Conservation (phyloP, 78 protist genomes). For the Emiliania huxleyi region DNA sequence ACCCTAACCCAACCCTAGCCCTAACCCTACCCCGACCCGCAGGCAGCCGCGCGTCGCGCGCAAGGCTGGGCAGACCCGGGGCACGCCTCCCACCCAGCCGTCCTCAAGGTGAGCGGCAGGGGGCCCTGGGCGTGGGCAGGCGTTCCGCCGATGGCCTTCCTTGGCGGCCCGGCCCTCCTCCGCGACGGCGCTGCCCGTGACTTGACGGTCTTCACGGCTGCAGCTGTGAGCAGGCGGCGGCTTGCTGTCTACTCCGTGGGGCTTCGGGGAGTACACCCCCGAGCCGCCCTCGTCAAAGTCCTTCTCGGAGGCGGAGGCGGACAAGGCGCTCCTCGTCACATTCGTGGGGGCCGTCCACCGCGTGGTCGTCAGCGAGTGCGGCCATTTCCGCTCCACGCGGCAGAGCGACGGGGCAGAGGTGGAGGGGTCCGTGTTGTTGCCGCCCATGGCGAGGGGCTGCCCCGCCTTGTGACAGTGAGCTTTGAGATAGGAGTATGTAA, state of each 20-base stretch:
- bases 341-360: background rate
- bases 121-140: background rate
- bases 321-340: background rate
- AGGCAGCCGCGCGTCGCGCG: background rate
- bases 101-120: background rate
- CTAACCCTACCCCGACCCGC: background rate
- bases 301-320: too few relatives aligned
- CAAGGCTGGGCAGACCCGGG: background rate
- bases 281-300: too few relatives aligned
- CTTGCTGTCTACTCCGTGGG: too few relatives aligned
- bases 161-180: background rate
- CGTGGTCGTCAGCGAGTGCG: background rate
- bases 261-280: background rate
- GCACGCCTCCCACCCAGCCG: background rate
- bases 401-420: background rate
- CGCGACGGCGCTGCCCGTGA: too few relatives aligned
- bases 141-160: background rate
- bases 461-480: too few relatives aligned
- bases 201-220: too few relatives aligned
- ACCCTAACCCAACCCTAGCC: background rate
- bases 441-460: too few relatives aligned
- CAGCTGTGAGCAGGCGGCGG: too few relatives aligned
- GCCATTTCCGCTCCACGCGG: background rate
- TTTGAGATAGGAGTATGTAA: too few relatives aligned
- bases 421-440: background rate